A percentile compares a stretch with the other conserved stretches of the same genome.
Conservation (phyloP, 495 filamentous ascomycete species). For the Copromyces sp. region DNA sequence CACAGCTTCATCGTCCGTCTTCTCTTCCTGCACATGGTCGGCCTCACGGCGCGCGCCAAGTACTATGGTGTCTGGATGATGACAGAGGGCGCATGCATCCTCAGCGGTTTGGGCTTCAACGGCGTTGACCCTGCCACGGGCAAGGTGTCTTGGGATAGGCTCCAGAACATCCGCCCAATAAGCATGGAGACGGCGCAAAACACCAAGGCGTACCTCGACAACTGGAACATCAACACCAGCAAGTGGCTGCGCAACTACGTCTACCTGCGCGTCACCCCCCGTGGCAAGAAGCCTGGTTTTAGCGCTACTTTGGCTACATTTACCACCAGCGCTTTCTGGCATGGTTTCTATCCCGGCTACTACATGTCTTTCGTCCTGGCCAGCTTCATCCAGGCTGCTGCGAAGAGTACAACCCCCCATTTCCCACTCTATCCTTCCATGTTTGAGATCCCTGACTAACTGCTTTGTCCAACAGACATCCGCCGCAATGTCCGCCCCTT, state of each 20-base stretch:
- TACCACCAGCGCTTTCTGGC: constrained; percentile 89
- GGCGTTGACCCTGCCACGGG: constrained; percentile 77
- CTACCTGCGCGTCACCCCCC: constrained; percentile 89
- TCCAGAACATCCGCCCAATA: constrained; percentile 78
- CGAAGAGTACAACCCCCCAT: constrained; percentile 61
- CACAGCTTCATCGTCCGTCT: constrained; percentile 62
- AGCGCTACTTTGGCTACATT: constrained; percentile 91
- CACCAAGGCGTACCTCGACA: constrained; percentile 73
- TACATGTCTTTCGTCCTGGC: constrained; percentile 85
- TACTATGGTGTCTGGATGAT: constrained; percentile 95
- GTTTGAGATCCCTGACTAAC: neutral
- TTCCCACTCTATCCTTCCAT: neutral
- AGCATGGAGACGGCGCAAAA: constrained; percentile 84
- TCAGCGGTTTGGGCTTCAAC: constrained; percentile 89
- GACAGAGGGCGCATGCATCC: constrained; percentile 89
- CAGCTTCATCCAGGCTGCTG: constrained; percentile 80
- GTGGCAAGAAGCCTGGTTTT: constrained; percentile 94
- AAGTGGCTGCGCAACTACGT: constrained; percentile 93
- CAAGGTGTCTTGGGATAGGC: constrained; percentile 76
- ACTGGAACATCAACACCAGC: constrained; percentile 98
- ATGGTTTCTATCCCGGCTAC: constrained; percentile 95
- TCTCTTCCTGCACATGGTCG: constrained; percentile 71
- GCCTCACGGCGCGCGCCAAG: constrained; percentile 70
- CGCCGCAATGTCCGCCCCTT: constrained; percentile 87
- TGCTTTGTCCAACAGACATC: constrained; percentile 48